Evolutionary conservation across 2,329 filamentous ascomycete species (phyloP).

Genomic region (Xylogone sp.): DNA sequence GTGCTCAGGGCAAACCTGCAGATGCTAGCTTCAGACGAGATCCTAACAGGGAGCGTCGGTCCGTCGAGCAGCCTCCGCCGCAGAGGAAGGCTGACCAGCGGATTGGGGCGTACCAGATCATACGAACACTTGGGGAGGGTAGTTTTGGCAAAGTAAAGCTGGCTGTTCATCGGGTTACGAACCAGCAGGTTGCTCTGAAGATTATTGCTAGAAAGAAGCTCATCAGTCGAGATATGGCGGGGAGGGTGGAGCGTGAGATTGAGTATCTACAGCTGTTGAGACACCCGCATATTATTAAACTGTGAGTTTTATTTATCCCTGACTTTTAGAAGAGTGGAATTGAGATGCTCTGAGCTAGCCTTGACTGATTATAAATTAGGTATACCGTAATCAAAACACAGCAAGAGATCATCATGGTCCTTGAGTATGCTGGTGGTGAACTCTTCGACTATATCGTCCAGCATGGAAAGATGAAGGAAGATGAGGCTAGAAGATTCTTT

Average conservation of each 20-base stretch:
- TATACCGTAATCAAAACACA: slow-evolving; percentile 96
- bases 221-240: slow-evolving; percentile 96
- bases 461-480: slow-evolving; percentile 85
- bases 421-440: slow-evolving; percentile 95
- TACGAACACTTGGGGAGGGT: slow-evolving; percentile 89
- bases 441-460: slow-evolving; percentile 98
- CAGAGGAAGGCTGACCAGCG: slow-evolving; percentile 68
- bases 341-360: background rate
- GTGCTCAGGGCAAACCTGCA: slow-evolving; percentile 33
- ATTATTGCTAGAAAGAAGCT: slow-evolving; percentile 96
- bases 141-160: slow-evolving; percentile 99
- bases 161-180: slow-evolving; percentile 85
- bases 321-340: background rate
- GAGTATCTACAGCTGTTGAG: slow-evolving; percentile 93
- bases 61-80: slow-evolving; percentile 16
- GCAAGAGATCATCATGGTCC: slow-evolving; percentile 96
- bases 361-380: slow-evolving; percentile 41
- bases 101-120: slow-evolving; percentile 86
- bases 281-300: slow-evolving; percentile 98
- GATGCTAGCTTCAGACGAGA: slow-evolving; percentile 22
- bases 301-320: slow-evolving; percentile 53
- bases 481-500: slow-evolving; percentile 94
- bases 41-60: slow-evolving; percentile 17
- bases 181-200: slow-evolving; percentile 95
- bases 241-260: slow-evolving; percentile 94